Conservation (phyloP, 2,329 filamentous ascomycete species). For the Diaporthe destruens region DNA sequence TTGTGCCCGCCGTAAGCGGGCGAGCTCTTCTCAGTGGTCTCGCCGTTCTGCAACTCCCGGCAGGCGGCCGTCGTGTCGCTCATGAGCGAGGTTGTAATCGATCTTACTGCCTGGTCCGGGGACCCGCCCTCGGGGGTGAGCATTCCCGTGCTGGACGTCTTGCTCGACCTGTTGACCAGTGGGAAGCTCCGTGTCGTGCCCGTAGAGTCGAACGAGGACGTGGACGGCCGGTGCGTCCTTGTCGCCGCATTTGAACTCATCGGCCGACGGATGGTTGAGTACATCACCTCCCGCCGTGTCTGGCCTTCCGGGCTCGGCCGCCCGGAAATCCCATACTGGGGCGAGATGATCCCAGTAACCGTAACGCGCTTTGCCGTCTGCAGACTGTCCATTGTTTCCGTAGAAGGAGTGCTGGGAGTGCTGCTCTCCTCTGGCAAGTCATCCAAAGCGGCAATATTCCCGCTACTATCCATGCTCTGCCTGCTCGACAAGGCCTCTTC, state of each 20-base stretch:
- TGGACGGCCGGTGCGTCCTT: conserved; percentile 65
- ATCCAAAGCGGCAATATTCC: conserved; percentile 44
- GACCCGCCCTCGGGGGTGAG: conserved; percentile 61
- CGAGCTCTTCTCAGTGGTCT: conserved; percentile 12
- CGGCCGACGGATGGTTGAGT: conserved; percentile 58
- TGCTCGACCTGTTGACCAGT: conserved; percentile 65
- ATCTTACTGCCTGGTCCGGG: conserved; percentile 62
- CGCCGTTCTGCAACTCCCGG: conserved; percentile 47
- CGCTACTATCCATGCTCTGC: conserved; percentile 44
- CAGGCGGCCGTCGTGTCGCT: conserved; percentile 60
- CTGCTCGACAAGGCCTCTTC: conserved; percentile 62
- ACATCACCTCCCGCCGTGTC: conserved; percentile 44
- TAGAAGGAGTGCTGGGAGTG: conserved; percentile 3
- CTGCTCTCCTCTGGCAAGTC: conserved; percentile 44
- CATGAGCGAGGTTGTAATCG: conserved; percentile 62
- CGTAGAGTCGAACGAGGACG: conserved; percentile 68
- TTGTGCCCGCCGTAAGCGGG: conserved; percentile 36
- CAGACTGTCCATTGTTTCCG: conserved; percentile 48
- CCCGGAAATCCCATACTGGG: background rate
- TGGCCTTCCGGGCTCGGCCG: conserved; percentile 45
- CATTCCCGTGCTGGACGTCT: conserved; percentile 56
- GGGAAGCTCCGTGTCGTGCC: conserved; percentile 74
- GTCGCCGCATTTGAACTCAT: conserved; percentile 55
- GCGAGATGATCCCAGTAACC: conserved; percentile 40
- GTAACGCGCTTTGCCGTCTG: conserved; percentile 48